A percentile compares a stretch with the other conserved stretches of the same genome.
Conservation (phyloP, 1,284 basidiomycete species). For the Trametes pubescens region DNA sequence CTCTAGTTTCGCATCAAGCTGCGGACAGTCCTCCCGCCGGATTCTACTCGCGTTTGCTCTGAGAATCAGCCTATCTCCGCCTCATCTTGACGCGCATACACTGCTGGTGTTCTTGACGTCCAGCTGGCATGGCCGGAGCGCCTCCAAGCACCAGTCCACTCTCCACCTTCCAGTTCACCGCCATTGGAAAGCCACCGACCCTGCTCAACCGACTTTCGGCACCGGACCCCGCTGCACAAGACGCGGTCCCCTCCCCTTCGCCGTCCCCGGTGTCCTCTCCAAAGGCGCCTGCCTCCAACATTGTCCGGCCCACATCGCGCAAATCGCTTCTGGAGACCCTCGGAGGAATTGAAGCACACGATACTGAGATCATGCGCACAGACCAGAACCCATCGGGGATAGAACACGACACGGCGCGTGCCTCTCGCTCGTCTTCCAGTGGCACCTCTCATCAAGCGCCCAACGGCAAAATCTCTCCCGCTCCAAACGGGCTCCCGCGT, state of each 20-base stretch:
- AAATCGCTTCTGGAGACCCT: slow-evolving; percentile 18
- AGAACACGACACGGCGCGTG: not conserved
- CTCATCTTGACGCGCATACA: slow-evolving; percentile 5
- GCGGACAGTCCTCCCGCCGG: not conserved
- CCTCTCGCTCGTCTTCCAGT: not conserved
- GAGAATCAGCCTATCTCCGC: not conserved
- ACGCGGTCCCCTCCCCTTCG: slow-evolving; percentile 22
- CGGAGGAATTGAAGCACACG: not conserved
- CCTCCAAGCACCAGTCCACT: slow-evolving; percentile 18
- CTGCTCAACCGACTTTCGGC: slow-evolving; percentile 31
- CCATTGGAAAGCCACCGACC: slow-evolving; percentile 35
- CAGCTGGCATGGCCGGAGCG: slow-evolving; percentile 15
- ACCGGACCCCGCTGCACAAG: slow-evolving; percentile 7
- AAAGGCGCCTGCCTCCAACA: slow-evolving; percentile 1
- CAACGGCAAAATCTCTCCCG: not conserved
- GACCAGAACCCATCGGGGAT: not conserved
- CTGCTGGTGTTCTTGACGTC: not conserved
- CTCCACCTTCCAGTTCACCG: slow-evolving; percentile 33
- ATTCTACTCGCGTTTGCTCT: not conserved
- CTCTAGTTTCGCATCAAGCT: not conserved
- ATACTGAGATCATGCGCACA: not conserved
- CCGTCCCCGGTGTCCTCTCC: slow-evolving; percentile 26
- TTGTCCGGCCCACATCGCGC: slow-evolving; percentile 7
- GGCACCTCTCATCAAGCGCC: slow-evolving; percentile 4
- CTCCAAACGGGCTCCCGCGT: not conserved